Percentiles rank a stretch among this genome's conserved stretches.
phyloP scores from a whole-genome alignment of 2,329 filamentous ascomycete genomes.

The Xylaria sp. region DNA sequence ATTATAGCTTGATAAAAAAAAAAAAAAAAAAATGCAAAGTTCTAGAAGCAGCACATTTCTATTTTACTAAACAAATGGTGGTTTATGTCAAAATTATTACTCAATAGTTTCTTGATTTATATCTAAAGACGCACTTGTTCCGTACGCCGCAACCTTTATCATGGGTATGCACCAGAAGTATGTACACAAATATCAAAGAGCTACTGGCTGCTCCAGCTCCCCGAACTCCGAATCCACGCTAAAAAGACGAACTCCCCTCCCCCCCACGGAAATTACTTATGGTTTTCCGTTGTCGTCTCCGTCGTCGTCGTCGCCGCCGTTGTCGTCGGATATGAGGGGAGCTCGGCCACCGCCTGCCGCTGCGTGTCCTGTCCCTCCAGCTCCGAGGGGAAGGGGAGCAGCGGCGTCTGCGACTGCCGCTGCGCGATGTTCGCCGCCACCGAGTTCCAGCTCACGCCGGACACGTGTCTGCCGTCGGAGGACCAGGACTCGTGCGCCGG shows the following conservation, averaged over 20 bases:
- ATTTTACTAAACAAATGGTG: too few species aligned
- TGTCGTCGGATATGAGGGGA: constrained; percentile 8
- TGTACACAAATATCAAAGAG: neutral
- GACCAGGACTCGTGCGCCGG: constrained; percentile 12
- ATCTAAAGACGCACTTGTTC: too few species aligned
- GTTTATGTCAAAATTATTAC: too few species aligned
- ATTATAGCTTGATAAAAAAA: too few species aligned
- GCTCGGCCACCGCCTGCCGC: constrained; percentile 15
- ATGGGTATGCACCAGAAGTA: neutral
- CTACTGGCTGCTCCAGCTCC: neutral
- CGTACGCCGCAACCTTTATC: too few species aligned
- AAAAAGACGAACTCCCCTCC: neutral
- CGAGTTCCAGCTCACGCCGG: constrained; percentile 17
- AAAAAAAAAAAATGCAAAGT: too few species aligned
- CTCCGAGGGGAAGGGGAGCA: constrained; percentile 11
- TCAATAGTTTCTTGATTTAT: too few species aligned
- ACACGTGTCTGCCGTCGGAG: constrained; percentile 15
- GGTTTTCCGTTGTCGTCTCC: neutral
- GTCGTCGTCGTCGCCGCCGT: constrained; percentile 1
- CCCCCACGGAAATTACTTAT: too few species aligned
- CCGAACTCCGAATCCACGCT: neutral
- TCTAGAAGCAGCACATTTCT: too few species aligned
- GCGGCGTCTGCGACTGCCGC: constrained; percentile 15
- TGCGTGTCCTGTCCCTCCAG: constrained; percentile 17
- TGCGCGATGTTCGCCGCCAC: neutral